Conservation (phyloP, 2,329 filamentous ascomycete genomes). For the Aureobasidium sp. region DNA sequence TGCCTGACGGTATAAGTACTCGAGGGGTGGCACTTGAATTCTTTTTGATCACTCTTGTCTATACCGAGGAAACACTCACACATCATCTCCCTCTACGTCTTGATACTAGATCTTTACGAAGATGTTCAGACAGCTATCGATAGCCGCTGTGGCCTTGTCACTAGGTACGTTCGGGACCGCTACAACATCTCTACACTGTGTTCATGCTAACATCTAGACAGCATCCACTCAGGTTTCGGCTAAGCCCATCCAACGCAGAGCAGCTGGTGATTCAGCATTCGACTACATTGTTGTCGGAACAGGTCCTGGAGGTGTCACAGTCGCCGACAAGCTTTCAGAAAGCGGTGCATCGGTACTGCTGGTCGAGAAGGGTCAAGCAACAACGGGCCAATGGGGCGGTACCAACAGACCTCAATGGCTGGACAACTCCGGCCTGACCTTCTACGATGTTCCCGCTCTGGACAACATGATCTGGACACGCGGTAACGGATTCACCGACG, state of each 20-base stretch:
- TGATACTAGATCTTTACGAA: not conserved
- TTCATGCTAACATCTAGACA: not conserved
- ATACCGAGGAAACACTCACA: not conserved
- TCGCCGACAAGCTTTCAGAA: constrained; percentile 14
- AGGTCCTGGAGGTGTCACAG: constrained; percentile 10
- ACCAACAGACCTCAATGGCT: constrained; percentile 6
- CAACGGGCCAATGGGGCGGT: constrained; percentile 12
- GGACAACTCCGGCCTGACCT: constrained; percentile 2
- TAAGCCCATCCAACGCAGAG: constrained; percentile 1
- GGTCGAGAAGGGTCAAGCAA: constrained; percentile 3
- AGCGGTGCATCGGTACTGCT: constrained; percentile 5
- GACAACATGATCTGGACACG: constrained; percentile 12
- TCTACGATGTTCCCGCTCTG: constrained; percentile 14
- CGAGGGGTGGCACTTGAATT: not conserved
- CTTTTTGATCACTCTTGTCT: not conserved
- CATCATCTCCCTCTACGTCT: not conserved
- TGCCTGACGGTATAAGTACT: constrained; percentile 10
- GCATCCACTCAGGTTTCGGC: constrained; percentile 12
- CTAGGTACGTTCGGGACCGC: not conserved
- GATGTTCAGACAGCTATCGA: constrained; percentile 12
- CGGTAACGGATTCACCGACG: constrained; percentile 12
- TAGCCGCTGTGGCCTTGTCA: constrained; percentile 4
- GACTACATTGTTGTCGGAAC: constrained; percentile 14
- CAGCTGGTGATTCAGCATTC: constrained; percentile 2
- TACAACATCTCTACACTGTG: not conserved